These are phyloP conservation scores for Claviceps monticola DNA, from an alignment of 2,329 filamentous ascomycete genomes.

Conservation along the genomic window DNA sequence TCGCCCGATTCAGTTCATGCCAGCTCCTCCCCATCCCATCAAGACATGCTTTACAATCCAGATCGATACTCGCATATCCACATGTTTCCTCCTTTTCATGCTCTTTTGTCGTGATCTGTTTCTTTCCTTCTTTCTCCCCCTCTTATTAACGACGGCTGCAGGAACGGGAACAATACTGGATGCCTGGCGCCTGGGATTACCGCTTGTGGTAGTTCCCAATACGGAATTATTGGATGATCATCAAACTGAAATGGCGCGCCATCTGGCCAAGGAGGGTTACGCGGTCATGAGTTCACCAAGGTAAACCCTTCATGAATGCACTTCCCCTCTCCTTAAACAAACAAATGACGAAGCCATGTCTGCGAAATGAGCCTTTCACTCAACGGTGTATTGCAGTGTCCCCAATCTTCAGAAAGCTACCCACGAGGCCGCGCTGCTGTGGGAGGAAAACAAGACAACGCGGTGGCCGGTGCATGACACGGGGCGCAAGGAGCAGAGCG, in stretches of 20 bases:
- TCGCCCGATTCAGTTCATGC: not conserved
- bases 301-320: slow-evolving; percentile 25
- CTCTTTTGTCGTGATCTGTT: not conserved
- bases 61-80: no score
- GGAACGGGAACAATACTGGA: slow-evolving; percentile 85
- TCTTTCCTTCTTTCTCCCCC: not conserved
- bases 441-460: slow-evolving; percentile 19
- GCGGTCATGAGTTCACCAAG: slow-evolving; percentile 55
- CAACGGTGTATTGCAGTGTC: slow-evolving; percentile 9
- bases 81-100: no score
- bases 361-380: no score
- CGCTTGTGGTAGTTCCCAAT: slow-evolving; percentile 86
- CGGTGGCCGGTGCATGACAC: slow-evolving; percentile 21
- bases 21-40: no score
- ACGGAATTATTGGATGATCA: slow-evolving; percentile 73
- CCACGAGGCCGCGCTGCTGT: slow-evolving; percentile 22
- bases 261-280: slow-evolving; percentile 62
- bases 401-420: slow-evolving; percentile 22
- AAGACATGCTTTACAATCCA: no score
- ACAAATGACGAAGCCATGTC: not conserved
- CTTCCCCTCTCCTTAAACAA: not conserved
- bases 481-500: not conserved
- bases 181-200: slow-evolving; percentile 57
- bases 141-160: slow-evolving; percentile 21
- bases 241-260: slow-evolving; percentile 71